Evolutionary conservation across 2,329 filamentous ascomycete genomes (phyloP).

Genomic region (Aureobasidium sp.): DNA sequence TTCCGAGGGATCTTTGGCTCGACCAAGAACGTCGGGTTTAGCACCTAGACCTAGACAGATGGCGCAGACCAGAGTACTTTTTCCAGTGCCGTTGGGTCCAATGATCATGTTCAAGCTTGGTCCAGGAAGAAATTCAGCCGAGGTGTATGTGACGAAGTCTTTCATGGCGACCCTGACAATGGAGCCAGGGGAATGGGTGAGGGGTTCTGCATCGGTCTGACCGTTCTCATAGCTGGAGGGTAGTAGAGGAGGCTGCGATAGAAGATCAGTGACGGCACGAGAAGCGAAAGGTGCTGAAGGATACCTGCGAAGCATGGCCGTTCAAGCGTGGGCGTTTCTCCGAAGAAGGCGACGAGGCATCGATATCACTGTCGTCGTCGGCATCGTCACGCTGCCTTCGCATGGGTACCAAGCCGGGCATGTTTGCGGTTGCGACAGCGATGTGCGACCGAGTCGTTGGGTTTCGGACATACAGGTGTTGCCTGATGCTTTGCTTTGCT

Average conservation of each 20-base stretch:
- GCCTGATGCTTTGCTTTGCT: not conserved
- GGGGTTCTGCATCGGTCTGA: conserved; percentile 13
- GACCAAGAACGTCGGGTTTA: conserved; percentile 70
- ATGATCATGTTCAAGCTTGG: conserved; percentile 98
- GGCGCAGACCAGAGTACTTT: conserved; percentile 93
- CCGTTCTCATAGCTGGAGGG: conserved; percentile 25
- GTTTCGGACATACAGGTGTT: not conserved
- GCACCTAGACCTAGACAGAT: conserved; percentile 90
- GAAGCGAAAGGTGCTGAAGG: not conserved
- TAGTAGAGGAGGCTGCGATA: conserved; percentile 19
- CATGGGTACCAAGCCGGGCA: conserved; percentile 9
- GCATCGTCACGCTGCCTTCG: not conserved
- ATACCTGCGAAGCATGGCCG: conserved; percentile 2
- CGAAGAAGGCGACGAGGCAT: not conserved
- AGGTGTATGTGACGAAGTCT: conserved; percentile 93
- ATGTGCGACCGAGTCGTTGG: not conserved
- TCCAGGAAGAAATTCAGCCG: conserved; percentile 82
- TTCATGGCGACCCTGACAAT: conserved; percentile 79
- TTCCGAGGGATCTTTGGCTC: conserved; percentile 75
- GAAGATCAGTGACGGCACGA: not conserved
- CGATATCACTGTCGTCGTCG: not conserved
- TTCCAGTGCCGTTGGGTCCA: conserved; percentile 96
- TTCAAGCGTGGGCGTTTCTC: conserved; percentile 11
- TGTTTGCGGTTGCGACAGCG: not conserved
- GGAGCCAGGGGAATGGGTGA: conserved; percentile 59